Evolutionary conservation across 1,284 basidiomycete species (phyloP).

Genomic region (Trichosporon asahii): DNA sequence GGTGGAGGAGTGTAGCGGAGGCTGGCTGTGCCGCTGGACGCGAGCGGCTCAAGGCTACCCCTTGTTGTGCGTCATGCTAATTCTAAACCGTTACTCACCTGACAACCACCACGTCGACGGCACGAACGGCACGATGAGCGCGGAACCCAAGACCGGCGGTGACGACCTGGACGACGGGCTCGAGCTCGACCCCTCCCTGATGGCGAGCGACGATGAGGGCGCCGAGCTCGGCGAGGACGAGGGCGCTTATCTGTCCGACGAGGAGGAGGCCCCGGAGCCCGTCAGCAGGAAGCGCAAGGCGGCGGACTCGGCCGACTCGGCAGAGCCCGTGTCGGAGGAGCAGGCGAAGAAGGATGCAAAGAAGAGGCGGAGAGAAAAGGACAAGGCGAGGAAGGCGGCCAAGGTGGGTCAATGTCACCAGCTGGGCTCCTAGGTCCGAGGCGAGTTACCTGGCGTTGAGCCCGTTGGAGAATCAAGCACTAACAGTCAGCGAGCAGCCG

Average conservation of each 20-base stretch:
- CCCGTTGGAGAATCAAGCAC: neutral
- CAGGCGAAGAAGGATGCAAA: conserved; percentile 25
- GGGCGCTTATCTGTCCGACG: conserved; percentile 21
- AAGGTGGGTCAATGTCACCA: conserved; percentile 23
- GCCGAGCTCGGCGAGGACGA: conserved; percentile 18
- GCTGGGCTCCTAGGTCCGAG: neutral
- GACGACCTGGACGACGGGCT: conserved; percentile 49
- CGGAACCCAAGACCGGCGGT: conserved; percentile 27
- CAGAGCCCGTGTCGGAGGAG: conserved; percentile 15
- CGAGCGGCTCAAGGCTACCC: neutral
- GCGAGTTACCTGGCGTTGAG: neutral
- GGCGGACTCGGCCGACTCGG: neutral
- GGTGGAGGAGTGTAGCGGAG: neutral
- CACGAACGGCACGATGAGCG: conserved; percentile 12
- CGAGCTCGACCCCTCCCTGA: conserved; percentile 36
- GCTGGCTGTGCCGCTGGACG: neutral
- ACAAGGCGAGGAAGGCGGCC: conserved; percentile 29
- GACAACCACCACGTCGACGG: neutral
- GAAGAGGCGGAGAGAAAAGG: conserved; percentile 26
- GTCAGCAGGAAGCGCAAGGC: conserved; percentile 17
- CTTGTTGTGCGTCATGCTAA: conserved; percentile 2
- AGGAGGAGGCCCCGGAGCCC: conserved; percentile 18
- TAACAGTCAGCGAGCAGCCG: neutral
- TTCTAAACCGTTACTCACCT: neutral
- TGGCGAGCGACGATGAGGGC: conserved; percentile 25